Evolutionary conservation across 768 basidiomycete genomes (phyloP), one percentile per base, ranked within the genome.

Genomic region (Russula vinacea): DNA sequence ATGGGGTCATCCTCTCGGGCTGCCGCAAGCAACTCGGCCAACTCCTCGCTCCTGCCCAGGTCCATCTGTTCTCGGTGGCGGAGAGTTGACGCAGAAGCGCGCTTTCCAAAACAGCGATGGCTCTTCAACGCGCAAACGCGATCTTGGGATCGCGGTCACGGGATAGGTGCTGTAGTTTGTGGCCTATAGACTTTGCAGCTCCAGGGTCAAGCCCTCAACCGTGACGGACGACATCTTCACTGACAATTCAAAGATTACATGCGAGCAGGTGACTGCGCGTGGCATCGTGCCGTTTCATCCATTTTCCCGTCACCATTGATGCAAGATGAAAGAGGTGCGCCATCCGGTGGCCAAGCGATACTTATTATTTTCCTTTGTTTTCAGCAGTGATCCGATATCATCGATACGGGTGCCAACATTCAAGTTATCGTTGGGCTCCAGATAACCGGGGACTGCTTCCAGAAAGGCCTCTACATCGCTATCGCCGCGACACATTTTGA

Each of bases 241-340:
- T 24, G 56, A 57, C 14, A 66, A 37, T 29, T 64, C 56, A 44
- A 51, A 42, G 57, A 65, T 19, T 7, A 57, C 65, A n/a, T 47
- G 56, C n/a, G 53, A 13, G 17, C 65, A 66, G 11, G 50, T 55
- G 44, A 65, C 39, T 3, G 62, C 62, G n/a, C 65, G 10, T 47
- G 62, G 17, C 56, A 42, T 19, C 65, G 65, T 11, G 17, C 35
- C 9, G 10, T 32, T 9, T 64, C 40, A 29, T 63, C 62, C 56
- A 66, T 58, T 22, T 55, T 50, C 39, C 51, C 56, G n/a, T 66
- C 19, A 7, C 14, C 52, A 5, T 53, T 37, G 35, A 54, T 26
- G 35, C 65, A 66, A n/a, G 61, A 49, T 0, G 45, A 17, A 44
- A 45, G n/a, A 54, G 35, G 26, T 50, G 50, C 5, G n/a, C 65